Evolutionary conservation across 2,329 filamentous ascomycete species (phyloP).

Genomic region (Remersonia thermophila): DNA sequence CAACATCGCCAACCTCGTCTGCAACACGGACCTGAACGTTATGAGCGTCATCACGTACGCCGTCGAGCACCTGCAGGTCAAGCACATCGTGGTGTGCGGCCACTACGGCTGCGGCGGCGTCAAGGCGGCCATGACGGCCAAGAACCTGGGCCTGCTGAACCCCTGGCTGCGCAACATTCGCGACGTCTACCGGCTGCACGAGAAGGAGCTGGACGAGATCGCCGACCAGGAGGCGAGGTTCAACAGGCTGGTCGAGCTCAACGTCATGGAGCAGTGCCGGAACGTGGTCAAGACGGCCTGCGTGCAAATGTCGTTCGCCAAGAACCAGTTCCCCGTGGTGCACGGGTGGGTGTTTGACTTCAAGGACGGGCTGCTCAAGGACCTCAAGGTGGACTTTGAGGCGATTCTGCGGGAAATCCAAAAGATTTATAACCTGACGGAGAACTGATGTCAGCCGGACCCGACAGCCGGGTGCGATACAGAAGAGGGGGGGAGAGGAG

Average conservation of each 20-base stretch:
- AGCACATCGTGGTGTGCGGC: slow-evolving; percentile 69
- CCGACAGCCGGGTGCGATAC: not conserved
- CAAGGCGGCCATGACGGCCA: slow-evolving; percentile 60
- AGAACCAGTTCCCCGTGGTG: slow-evolving; percentile 54
- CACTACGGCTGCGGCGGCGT: slow-evolving; percentile 71
- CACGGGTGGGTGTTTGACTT: slow-evolving; percentile 66
- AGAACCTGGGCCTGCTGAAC: slow-evolving; percentile 59
- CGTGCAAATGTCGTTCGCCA: slow-evolving; percentile 58
- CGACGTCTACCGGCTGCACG: slow-evolving; percentile 60
- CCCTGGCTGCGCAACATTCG: slow-evolving; percentile 65
- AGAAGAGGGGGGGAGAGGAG: not conserved
- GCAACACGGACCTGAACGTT: slow-evolving; percentile 66
- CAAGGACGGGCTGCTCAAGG: slow-evolving; percentile 51
- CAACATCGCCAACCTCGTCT: slow-evolving; percentile 86
- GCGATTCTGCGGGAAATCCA: slow-evolving; percentile 38
- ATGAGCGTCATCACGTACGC: slow-evolving; percentile 80
- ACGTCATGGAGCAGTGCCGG: slow-evolving; percentile 66
- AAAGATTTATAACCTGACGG: slow-evolving; percentile 46
- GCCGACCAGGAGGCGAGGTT: slow-evolving; percentile 47
- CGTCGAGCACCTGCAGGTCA: slow-evolving; percentile 66
- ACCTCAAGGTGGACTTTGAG: slow-evolving; percentile 45
- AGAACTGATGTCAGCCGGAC: slow-evolving; percentile 1
- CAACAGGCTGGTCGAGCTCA: slow-evolving; percentile 67
- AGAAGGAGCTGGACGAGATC: slow-evolving; percentile 55
- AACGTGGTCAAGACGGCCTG: slow-evolving; percentile 68